Percentiles rank a stretch among this genome's conserved stretches.
Evolutionary conservation across 202 grass and related monocot genomes (phyloP).

Genomic region (Cymbopogon flexuosus): DNA sequence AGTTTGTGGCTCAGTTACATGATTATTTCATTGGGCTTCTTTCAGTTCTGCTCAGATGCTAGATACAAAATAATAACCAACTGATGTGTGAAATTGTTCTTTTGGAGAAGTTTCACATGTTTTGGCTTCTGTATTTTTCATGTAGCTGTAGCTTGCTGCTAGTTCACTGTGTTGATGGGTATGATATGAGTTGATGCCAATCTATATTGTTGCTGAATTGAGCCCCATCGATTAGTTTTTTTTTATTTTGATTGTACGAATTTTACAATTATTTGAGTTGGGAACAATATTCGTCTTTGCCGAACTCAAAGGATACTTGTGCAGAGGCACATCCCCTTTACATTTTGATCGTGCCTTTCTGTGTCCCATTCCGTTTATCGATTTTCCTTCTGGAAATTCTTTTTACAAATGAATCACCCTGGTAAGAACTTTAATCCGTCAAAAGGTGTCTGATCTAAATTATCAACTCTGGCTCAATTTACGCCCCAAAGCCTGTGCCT

Average conservation of each 20-base stretch:
- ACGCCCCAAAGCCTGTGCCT: too few relatives aligned
- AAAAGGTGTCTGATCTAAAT: too few relatives aligned
- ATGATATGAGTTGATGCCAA: not conserved
- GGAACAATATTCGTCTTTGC: not conserved
- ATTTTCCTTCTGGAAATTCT: too few relatives aligned
- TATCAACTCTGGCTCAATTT: too few relatives aligned
- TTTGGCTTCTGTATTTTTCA: not conserved
- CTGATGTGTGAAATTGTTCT: not conserved
- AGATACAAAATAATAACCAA: conserved; percentile 12
- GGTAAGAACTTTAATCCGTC: too few relatives aligned
- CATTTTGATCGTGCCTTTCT: too few relatives aligned
- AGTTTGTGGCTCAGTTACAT: not conserved
- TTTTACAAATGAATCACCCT: too few relatives aligned
- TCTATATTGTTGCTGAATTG: not conserved
- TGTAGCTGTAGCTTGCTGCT: not conserved
- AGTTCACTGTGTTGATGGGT: not conserved
- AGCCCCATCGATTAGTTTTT: not conserved
- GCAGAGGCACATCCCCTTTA: too few relatives aligned
- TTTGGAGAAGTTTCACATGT: conserved; percentile 19
- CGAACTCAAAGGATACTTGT: not conserved
- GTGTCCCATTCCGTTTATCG: too few relatives aligned
- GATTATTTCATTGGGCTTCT: not conserved
- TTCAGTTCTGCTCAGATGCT: not conserved
- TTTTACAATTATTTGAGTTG: not conserved
- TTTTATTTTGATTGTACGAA: not conserved